Conservation (phyloP, 768 basidiomycete species). For the Steccherinum ochraceum region DNA sequence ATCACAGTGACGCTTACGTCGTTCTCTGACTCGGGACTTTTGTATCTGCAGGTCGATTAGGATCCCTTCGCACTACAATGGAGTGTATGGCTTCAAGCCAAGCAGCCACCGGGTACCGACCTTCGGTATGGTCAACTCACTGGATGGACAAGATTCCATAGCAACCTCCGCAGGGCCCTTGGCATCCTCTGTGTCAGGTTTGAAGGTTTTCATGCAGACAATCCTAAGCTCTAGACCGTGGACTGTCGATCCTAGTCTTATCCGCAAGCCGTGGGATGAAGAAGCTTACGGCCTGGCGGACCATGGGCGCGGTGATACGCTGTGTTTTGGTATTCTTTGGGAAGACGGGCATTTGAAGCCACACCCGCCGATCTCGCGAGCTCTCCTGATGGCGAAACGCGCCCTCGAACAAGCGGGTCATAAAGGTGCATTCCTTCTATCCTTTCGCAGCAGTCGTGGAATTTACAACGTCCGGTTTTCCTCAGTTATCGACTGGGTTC, state of each 20-base stretch:
- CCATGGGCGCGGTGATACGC: constrained; percentile 33
- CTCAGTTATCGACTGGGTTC: constrained; percentile 66
- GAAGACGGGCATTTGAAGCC: constrained; percentile 53
- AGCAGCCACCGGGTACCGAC: constrained; percentile 53
- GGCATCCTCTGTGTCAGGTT: constrained; percentile 40
- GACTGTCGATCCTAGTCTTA: background rate
- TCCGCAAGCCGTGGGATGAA: constrained; percentile 32
- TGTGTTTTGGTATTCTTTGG: constrained; percentile 58
- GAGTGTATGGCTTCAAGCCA: constrained; percentile 53
- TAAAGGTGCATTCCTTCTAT: constrained; percentile 35
- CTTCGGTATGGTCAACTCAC: constrained; percentile 39
- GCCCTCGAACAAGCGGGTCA: constrained; percentile 63
- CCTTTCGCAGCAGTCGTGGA: background rate
- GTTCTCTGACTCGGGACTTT: no score
- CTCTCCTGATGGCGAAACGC: constrained; percentile 46
- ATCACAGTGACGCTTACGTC: background rate
- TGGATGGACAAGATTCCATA: constrained; percentile 53
- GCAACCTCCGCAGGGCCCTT: constrained; percentile 54
- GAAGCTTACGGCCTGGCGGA: constrained; percentile 38
- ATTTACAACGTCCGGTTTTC: constrained; percentile 5
- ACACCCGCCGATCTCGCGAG: constrained; percentile 59
- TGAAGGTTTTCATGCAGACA: constrained; percentile 48
- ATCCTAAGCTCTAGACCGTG: background rate
- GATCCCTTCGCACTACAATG: constrained; percentile 51
- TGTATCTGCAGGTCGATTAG: constrained; percentile 38